Percentiles rank a stretch among this genome's conserved stretches.
Conservation (phyloP, 164 flowering plant genomes). For the Cinnamomum micranthum region DNA sequence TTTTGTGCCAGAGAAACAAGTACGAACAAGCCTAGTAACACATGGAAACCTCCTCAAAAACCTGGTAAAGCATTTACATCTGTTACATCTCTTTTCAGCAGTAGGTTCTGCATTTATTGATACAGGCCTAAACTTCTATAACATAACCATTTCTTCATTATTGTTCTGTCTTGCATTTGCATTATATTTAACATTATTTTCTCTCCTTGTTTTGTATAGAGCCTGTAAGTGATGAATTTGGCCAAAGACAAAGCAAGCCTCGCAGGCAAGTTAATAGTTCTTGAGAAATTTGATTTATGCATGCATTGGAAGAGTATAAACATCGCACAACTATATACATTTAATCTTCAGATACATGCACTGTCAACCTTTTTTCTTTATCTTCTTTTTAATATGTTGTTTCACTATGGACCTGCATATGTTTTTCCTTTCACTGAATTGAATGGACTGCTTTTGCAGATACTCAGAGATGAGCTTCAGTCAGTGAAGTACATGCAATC, state of each 20-base stretch:
- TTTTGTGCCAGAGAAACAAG: slow-evolving; percentile 56
- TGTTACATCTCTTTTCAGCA: not conserved
- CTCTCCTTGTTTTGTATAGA: slow-evolving; percentile 34
- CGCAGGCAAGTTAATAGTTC: slow-evolving; percentile 60
- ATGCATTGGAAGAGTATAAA: not conserved
- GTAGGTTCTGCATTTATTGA: not conserved
- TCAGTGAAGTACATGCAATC: slow-evolving; percentile 49
- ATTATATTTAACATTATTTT: not conserved
- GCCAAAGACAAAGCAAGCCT: slow-evolving; percentile 87
- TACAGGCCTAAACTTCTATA: not conserved
- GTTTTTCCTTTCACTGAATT: not conserved
- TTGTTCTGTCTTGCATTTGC: not conserved
- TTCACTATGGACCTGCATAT: not conserved
- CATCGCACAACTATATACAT: not conserved
- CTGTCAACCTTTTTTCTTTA: no score
- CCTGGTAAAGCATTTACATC: slow-evolving; percentile 50
- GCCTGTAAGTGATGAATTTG: slow-evolving; percentile 63
- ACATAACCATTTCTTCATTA: not conserved
- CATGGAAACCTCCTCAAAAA: slow-evolving; percentile 53
- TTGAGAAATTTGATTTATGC: not conserved
- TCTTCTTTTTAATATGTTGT: not conserved
- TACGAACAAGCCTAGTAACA: slow-evolving; percentile 43
- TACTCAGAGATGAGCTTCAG: slow-evolving; percentile 95
- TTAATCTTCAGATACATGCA: no score
- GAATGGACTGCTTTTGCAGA: slow-evolving; percentile 37